Evolutionary conservation across 163 green algal species (phyloP), one percentile per base, ranked within the genome.

Genomic region (Scenedesmus sp.): DNA sequence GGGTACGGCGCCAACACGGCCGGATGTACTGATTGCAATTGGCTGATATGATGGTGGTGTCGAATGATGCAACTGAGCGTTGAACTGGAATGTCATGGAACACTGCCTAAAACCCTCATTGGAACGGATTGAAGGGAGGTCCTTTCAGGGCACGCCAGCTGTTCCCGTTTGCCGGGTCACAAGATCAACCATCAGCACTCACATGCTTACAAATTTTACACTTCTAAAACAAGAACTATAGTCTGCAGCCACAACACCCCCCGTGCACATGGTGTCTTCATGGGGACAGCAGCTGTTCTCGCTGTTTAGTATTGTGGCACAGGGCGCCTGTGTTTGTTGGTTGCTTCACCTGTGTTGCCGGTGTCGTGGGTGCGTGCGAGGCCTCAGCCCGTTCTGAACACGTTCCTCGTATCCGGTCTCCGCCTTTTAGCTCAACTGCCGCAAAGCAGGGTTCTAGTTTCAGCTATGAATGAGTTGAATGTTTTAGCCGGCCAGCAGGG

Each of bases 361-460:
- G 7, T 40, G 30, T 40, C 30, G 65, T 76, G 30, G 30, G 30
- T 76, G 65, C 30, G 7, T 76, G 0, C 40, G 30, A 76, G 65
- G 30, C 65, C 30, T 40, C 65, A 76, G 65, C 65, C 65, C 65
- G 65, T 76, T 76, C 65, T 76, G 65, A 76, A 76, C 65, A 76
- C 65, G 65, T 76, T 76, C 65, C 65, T 76, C 65, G 30, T 13
- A 26, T 16, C 0, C 30, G 18, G 40, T 76, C 30, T 40, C 37
- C 30, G 40, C 2, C 65, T 76, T n/a, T n/a, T 9, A 76, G 65
- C 9, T 37, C 30, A 76, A 40, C 65, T 22, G 65, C 65, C 40
- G 65, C 30, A 24, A 40, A 37, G 6, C 65, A 40, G 40, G 7
- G 5, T 33, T 16, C 3, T 6, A 3, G 9, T 1, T 20, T 5